Evolutionary conservation across 306 rosid species (phyloP).

Genomic region (Myrica gale): DNA sequence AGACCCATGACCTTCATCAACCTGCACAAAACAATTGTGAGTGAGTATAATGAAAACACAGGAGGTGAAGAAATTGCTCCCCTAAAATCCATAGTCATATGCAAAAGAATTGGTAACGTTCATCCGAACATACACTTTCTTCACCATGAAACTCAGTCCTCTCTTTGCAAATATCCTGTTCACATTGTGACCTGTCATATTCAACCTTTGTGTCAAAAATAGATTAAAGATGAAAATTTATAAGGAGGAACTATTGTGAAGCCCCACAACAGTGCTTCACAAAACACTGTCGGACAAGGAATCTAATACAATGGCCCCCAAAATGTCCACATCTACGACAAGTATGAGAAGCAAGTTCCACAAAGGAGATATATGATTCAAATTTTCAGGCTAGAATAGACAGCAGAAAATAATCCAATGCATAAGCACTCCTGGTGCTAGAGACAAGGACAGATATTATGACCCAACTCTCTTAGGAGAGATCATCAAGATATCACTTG

Average conservation of each 20-base stretch:
- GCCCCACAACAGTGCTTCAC: constrained; percentile 8
- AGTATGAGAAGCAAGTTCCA: constrained; percentile 16
- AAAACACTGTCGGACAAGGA: neutral
- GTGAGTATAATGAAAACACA: constrained; percentile 19
- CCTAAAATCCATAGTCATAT: constrained; percentile 18
- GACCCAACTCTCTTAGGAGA: constrained; percentile 2
- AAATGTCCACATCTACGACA: constrained; percentile 8
- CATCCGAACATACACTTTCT: constrained; percentile 47
- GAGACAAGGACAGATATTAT: constrained; percentile 5
- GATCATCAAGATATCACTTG: constrained; percentile 4
- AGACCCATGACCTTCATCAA: constrained; percentile 47
- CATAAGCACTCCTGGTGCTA: neutral
- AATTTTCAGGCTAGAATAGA: constrained; percentile 7
- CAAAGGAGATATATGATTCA: neutral
- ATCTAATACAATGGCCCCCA: constrained; percentile 3
- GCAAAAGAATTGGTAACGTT: constrained; percentile 21
- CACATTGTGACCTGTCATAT: constrained; percentile 38
- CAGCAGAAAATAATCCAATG: neutral
- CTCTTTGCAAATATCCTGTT: constrained; percentile 37
- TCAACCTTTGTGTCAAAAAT: constrained; percentile 52
- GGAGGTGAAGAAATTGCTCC: neutral
- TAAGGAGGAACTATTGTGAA: constrained; percentile 26
- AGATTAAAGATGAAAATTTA: neutral
- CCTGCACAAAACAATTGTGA: constrained; percentile 41
- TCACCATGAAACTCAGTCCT: constrained; percentile 41